Base-by-base conservation (phyloP, 805 yeast species). In the Pichia exigua region DNA sequence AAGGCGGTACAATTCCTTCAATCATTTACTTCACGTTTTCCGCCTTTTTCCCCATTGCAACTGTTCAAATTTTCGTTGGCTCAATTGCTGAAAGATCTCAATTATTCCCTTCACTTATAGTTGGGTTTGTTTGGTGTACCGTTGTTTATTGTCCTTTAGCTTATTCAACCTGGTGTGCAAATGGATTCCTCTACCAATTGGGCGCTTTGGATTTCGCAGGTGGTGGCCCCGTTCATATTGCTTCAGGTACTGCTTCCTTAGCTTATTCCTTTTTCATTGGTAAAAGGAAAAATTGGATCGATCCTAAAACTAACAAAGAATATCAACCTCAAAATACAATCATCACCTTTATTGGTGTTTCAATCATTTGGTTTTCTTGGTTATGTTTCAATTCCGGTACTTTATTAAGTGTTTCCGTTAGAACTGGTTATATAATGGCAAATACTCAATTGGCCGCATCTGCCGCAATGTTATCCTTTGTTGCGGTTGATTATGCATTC, bases 371-470 rank as follows among this genome's bases (percentile, higher is more conserved):
- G 76, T 72, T 69, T 48, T 72, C 76, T n/a, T 74, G 78, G 78
- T 65, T 73, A 50, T 72, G 77, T 58, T 74, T 74, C 65, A 74
- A 74, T 57, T 66, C 76, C 15, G 78, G 77, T 40, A 73, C 78
- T 18, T 61, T 73, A 45, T 61, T 73, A 15, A 49, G 72, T 2
- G 74, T 73, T 43, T 70, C 65, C 47, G 54, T 58, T 5, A 68
- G 78, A 64, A 73, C 77, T 6, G 76, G 75, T 35, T 73, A 73
- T 61, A 73, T 73, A 46, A 69, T 73, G 65, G 67, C 72, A 49
- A 74, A 74, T 58, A 78, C 84, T 4, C 73, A 77, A 56, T 60
- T 78, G 18, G 78, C 81, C 0, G 79, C 82, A 1, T 65, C 76
- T 1, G 65, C 68, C 54, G 82, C 81, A 7, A 70, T 73, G 27